Conservation (phyloP, 768 basidiomycete genomes). For the Lactifluus hygrophoroides region DNA sequence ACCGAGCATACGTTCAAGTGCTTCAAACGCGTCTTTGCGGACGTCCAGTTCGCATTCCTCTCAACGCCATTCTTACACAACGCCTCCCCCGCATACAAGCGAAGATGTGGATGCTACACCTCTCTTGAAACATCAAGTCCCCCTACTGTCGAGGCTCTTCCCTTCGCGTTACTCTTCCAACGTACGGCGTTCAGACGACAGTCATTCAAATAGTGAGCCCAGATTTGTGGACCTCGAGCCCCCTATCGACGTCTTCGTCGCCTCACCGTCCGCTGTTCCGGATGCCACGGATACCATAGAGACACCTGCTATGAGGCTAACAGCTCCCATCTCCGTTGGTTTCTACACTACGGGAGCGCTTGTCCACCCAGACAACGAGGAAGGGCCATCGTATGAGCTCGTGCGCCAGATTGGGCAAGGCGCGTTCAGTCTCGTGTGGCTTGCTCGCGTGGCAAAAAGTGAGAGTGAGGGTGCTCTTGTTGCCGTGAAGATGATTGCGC, state of each 20-base stretch:
- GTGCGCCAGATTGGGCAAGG: slow-evolving; percentile 55
- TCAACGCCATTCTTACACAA: not conserved
- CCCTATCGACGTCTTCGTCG: slow-evolving; percentile 4
- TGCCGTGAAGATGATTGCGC: slow-evolving; percentile 23
- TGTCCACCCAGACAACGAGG: slow-evolving; percentile 9
- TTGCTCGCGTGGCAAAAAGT: slow-evolving; percentile 40
- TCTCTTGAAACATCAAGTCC: slow-evolving; percentile 3
- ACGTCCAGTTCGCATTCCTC: slow-evolving; percentile 13
- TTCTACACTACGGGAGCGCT: slow-evolving; percentile 1
- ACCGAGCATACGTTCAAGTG: slow-evolving; percentile 19
- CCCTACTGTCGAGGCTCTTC: slow-evolving; percentile 17
- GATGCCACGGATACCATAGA: not conserved
- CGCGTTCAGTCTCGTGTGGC: slow-evolving; percentile 70
- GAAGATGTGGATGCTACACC: slow-evolving; percentile 8
- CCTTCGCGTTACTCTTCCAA: slow-evolving; percentile 17
- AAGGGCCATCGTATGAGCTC: slow-evolving; percentile 34
- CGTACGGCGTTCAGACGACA: slow-evolving; percentile 1
- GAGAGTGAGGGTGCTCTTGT: slow-evolving; percentile 21
- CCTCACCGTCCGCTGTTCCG: not conserved
- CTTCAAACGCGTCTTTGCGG: slow-evolving; percentile 14
- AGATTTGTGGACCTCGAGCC: slow-evolving; percentile 15
- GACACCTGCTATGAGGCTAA: not conserved
- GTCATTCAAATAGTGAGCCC: not conserved
- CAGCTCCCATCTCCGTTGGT: not conserved
- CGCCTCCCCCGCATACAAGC: not conserved